Base-by-base conservation (phyloP, 2,329 filamentous ascomycete genomes). In the Teratosphaeria viscida region DNA sequence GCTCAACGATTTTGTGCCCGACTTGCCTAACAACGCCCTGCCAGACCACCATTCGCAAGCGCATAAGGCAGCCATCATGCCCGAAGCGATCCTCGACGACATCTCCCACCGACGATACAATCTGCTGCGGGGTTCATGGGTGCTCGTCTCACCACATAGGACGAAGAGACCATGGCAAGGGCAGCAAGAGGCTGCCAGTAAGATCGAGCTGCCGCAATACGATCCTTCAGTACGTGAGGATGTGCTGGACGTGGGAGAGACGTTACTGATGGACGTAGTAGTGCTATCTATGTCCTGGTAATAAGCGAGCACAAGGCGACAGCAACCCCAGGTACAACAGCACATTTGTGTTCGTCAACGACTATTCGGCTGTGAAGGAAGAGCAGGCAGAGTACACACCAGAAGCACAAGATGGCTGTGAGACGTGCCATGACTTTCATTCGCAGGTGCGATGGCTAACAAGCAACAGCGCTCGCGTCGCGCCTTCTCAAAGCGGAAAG, bases 141-240 rank as follows among this genome's bases (percentile, higher is more conserved):
- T 99, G 62, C 83, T 99, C 43, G 94, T 99, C 14, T 97, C 94
- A 16, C 94, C 94, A 62, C 94, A 99, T 75, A 82, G 94, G 59
- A 97, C 92, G 57, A 97, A 97, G 82, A 84, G 94, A 65, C 94
- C 94, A 70, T 99, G 94, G 94, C 94, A 96, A 90, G 78, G 78
- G 47, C 73, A 78, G 64, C 75, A 80, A 65, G 78, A 81, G 64
- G 72, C 73, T 43, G 72, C 78, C 2, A 75, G 72, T 53, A 76
- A 76, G 67, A 77, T 75, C n/a, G 75, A 74, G 7, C 71, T 81
- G 10, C 92, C 94, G 0, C 80, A 85, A 63, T 95, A 96, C 72
- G 94, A 99, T 69, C 85, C 88, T 39, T 70, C 74, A 65, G 77
- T 79, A 70, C 59, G 71, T 67, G 55, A 14, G 3, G 39, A 39